phyloP scores from a whole-genome alignment of 2,329 filamentous ascomycete genomes.

The Rhinocladiella similis region DNA sequence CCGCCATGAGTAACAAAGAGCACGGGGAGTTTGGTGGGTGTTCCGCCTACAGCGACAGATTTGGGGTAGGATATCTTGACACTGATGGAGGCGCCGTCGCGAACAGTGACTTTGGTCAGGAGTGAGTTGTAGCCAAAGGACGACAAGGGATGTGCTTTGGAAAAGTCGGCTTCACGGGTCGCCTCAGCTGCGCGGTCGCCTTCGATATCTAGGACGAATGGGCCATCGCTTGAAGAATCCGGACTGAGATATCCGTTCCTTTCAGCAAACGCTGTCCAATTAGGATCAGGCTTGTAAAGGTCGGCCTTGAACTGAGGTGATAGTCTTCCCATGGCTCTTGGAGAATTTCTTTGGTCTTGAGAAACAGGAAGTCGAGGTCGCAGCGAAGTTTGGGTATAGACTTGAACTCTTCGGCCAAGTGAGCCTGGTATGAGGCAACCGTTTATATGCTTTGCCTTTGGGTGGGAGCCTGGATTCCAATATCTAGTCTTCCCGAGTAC shows the following conservation, averaged over 20 bases:
- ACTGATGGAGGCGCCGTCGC: conserved; percentile 10
- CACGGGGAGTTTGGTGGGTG: conserved; percentile 1
- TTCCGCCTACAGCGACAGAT: too few species aligned
- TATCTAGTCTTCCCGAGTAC: too few species aligned
- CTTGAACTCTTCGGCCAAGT: too few species aligned
- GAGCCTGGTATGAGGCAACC: too few species aligned
- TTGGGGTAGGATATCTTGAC: conserved; percentile 12
- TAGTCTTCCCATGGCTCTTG: not conserved
- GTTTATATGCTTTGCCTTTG: too few species aligned
- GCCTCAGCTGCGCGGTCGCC: not conserved
- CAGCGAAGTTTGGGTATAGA: too few species aligned
- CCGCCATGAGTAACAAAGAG: conserved; percentile 18
- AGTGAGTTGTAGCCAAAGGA: conserved; percentile 10
- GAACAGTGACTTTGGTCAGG: conserved; percentile 7
- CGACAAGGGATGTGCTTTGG: conserved; percentile 2
- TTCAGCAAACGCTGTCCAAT: conserved; percentile 12
- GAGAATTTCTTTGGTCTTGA: not conserved
- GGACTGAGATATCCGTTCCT: conserved; percentile 6
- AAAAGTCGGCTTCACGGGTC: conserved; percentile 1
- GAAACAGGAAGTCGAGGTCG: too few species aligned
- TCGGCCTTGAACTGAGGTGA: not conserved
- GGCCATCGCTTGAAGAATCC: not conserved
- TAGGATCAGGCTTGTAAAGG: conserved; percentile 8
- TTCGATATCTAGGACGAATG: not conserved
- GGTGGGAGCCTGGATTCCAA: too few species aligned